Evolutionary conservation across 1,284 basidiomycete genomes (phyloP), one percentile per base, ranked within the genome.

Genomic region (Schizophyllum commune): DNA sequence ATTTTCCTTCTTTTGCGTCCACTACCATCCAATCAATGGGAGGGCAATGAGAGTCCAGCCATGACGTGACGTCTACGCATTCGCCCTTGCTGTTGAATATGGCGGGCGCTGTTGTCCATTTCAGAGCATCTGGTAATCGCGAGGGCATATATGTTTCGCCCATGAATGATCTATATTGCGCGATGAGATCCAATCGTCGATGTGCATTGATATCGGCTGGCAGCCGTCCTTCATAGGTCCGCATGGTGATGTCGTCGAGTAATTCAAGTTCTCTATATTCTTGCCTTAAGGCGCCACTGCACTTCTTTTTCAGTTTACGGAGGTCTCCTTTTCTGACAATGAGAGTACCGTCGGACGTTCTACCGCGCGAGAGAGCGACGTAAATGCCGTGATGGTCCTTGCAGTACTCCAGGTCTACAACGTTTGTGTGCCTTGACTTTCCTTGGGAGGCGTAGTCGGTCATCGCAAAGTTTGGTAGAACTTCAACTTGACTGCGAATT

Each of bases 401-500:
- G 17, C 57, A 58, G 21, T 58, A 32, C 11, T 58, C 32, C 4
- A 58, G 17, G 13, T 58, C 47, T 3, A 58, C 47, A 2, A 52
- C 51, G 32, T 58, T 58, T 1, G 27, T 5, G 5, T 58, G 15
- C 32, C 57, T 58, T 1, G 57, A 58, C 39, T 58, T 58, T 1
- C 57, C 57, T 32, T 58, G 57, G 17, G 57, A 58, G 4, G 57
- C 27, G n/a, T 52, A 58, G 27, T 52, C 57, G 5, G 39, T 52
- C 57, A 58, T 58, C 1, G 57, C 57, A 52, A 58, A 58, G 52
- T 53, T 53, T 1, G 5, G 47, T 2, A 32, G 21, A 15, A 4
- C 51, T 52, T n/a, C 39, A 2, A 47, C 39, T 47, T 47, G 39
- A 11, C 13, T 47, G 3, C 39, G 39, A 3, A 8, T 4, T 2